Evolutionary conservation across 306 rosid species (phyloP).

Genomic region (Comarum palustre): DNA sequence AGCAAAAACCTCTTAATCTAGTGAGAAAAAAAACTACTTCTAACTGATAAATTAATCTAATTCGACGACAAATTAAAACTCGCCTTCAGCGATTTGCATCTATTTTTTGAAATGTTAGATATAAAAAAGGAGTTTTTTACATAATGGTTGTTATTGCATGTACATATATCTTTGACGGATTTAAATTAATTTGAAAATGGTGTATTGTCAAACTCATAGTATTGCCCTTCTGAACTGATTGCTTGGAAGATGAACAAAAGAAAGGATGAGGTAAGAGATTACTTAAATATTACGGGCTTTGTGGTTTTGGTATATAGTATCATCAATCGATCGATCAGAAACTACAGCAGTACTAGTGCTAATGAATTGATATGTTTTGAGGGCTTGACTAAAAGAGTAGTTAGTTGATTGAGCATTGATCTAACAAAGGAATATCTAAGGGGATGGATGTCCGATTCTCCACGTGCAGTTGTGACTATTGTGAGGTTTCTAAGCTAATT

Average conservation of each 20-base stretch:
- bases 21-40: not conserved
- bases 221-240: not conserved
- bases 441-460: constrained; percentile 24
- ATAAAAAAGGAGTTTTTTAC: not conserved
- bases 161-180: not conserved
- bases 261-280: not conserved
- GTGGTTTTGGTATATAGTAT: not conserved
- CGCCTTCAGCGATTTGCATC: not conserved
- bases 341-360: not conserved
- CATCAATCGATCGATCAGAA: not conserved
- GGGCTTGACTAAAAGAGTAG: constrained; percentile 28
- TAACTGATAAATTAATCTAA: not conserved
- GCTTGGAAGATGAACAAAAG: constrained; percentile 9
- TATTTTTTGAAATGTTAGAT: too few species aligned
- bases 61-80: not conserved
- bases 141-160: not conserved
- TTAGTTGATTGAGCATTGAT: constrained; percentile 2
- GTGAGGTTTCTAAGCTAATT: constrained; percentile 33
- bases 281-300: not conserved
- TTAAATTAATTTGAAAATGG: not conserved
- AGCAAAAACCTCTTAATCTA: not conserved
- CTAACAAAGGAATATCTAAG: not conserved
- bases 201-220: not conserved
- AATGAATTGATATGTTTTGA: not conserved
- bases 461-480: constrained; percentile 40